Conservation (phyloP, 441 rosid genomes). For the Gossypium aridum region DNA sequence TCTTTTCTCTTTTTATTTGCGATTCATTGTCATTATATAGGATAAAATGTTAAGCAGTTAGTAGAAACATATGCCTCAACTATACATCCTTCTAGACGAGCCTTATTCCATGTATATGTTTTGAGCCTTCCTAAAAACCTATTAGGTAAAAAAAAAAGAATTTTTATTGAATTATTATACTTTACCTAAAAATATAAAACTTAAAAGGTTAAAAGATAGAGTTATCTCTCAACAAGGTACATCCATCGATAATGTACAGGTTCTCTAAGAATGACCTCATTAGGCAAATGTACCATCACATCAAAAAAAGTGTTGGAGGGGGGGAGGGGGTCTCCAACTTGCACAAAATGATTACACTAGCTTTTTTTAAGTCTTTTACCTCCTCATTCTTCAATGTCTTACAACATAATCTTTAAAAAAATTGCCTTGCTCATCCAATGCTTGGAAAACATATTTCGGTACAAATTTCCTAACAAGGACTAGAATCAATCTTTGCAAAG, state of each 20-base stretch:
- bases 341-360: not conserved
- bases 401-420: not conserved
- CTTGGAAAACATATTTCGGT: not conserved
- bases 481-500: too few relatives aligned
- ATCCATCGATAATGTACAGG: slow-evolving; percentile 6
- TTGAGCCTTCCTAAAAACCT: not conserved
- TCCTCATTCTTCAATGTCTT: not conserved
- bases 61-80: not conserved
- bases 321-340: not conserved
- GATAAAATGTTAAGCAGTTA: not conserved
- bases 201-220: not conserved
- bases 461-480: too few relatives aligned
- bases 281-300: not conserved
- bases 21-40: not conserved
- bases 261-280: not conserved
- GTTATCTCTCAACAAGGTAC: not conserved
- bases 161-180: not conserved
- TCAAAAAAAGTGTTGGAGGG: not conserved
- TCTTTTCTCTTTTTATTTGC: too few relatives aligned
- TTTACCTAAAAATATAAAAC: not conserved
- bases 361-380: not conserved
- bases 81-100: not conserved
- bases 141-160: not conserved
- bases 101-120: not conserved
- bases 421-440: not conserved